Base-by-base conservation (phyloP, 2,329 filamentous ascomycete species). In the Aspergillus costaricaensis region DNA sequence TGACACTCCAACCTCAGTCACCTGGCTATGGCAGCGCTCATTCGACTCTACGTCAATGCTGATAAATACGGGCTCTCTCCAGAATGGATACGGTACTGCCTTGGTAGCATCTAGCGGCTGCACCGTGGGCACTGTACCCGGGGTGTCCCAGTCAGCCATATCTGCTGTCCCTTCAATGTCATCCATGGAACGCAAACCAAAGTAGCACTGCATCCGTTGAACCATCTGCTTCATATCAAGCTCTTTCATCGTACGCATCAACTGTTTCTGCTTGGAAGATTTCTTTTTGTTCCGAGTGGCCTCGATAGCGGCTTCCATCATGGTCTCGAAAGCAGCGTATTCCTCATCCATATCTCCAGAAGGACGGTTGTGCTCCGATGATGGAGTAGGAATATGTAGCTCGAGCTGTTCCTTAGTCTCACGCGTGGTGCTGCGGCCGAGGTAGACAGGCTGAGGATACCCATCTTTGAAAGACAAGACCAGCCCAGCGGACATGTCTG, bases 1-100 rank as follows among this genome's bases (percentile, higher is more conserved):
- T 1, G 91, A 88, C 43, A 99, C 81, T 0, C 95, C 95, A 41
- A 99, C 82, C 74, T 99, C 95, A 0, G 93, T 96, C 60, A 98
- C 83, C 12, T 85, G 80, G 36, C 82, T 79, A 12, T 86, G 84
- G 48, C 85, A 80, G 21, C 78, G 77, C 74, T 99, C 95, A 60
- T 88, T 91, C 1, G 89, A 87, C 75, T 99, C 95, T 32, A 95
- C 80, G 68, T 99, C 95, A 48, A 98, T 81, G 63, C 85, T 87
- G 60, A 96, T 81, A 67, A 97, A 89, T 7, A 96, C 82, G 0
- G 86, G 82, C n/a, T 82, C 79, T 10, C 75, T 69, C 27, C 87
- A 84, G 55, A 82, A 81, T 0, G 73, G 60, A 60, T 81, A 82
- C 0, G 81, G 80, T 2, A 76, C 75, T 0, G 79, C 75, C 41